Conservation (phyloP, 1,284 basidiomycete species). For the Tilletia setariae region DNA sequence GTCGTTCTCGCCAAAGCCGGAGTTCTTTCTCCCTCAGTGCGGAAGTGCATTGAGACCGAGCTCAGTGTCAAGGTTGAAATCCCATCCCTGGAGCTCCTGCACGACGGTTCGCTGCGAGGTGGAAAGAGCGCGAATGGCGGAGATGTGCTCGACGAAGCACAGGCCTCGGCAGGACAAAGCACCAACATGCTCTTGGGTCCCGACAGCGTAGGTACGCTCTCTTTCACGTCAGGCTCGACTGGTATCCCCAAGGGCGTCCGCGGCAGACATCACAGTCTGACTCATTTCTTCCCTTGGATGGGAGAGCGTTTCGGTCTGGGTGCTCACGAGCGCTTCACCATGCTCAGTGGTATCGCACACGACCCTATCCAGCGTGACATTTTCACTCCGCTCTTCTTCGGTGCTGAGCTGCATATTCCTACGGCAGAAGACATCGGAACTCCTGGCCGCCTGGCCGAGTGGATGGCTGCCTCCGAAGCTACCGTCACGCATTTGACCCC, state of each 20-base stretch:
- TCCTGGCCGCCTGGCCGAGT: constrained; percentile 91
- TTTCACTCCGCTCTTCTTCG: constrained; percentile 97
- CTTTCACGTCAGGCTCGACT: constrained; percentile 95
- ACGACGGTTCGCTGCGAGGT: constrained; percentile 62
- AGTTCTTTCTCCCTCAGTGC: constrained; percentile 73
- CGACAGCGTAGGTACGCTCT: constrained; percentile 89
- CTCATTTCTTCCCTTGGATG: constrained; percentile 99
- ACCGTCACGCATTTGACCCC: constrained; percentile 85
- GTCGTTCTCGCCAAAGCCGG: constrained; percentile 91
- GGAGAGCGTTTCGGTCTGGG: constrained; percentile 76
- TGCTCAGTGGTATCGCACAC: constrained; percentile 98
- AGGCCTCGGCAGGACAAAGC: constrained; percentile 58
- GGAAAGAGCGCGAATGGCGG: constrained; percentile 57
- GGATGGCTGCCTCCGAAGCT: constrained; percentile 84
- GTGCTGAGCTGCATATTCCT: constrained; percentile 90
- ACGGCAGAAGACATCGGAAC: constrained; percentile 97
- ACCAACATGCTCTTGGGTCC: constrained; percentile 81
- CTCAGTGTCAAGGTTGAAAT: constrained; percentile 84
- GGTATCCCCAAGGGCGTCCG: constrained; percentile 97
- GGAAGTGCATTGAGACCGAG: constrained; percentile 76
- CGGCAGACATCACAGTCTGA: constrained; percentile 91
- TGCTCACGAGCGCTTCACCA: constrained; percentile 82
- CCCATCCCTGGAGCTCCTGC: constrained; percentile 79
- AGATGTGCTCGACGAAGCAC: constrained; percentile 60
- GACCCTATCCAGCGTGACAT: constrained; percentile 99